Percentiles rank a stretch among this genome's conserved stretches.
phyloP scores from a whole-genome alignment of 495 filamentous ascomycete species.

The Neurospora sp. region DNA sequence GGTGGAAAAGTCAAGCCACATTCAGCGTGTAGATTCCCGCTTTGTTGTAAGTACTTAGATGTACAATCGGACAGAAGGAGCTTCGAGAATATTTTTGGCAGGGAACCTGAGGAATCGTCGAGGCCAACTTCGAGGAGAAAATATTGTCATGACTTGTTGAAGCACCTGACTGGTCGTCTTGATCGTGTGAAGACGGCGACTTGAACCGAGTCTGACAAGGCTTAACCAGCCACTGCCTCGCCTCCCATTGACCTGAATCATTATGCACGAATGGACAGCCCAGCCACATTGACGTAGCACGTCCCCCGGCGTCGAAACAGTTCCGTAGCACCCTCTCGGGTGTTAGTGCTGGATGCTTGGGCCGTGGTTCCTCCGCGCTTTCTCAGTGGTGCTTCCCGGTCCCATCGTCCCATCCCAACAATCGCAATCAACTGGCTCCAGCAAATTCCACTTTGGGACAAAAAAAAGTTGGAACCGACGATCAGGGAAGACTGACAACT shows the following conservation, averaged over 20 bases:
- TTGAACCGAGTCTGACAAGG: not conserved
- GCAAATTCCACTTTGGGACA: not conserved
- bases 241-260: not conserved
- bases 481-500: not conserved
- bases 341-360: not conserved
- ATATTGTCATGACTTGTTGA: not conserved
- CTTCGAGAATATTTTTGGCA: not conserved
- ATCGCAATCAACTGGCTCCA: not conserved
- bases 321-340: not conserved
- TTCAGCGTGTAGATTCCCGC: not conserved
- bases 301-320: not conserved
- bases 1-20: not conserved
- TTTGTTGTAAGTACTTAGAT: not conserved
- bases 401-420: not conserved
- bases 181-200: not conserved
- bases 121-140: not conserved
- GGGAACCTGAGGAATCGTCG: not conserved
- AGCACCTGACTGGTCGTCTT: not conserved
- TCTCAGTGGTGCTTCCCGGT: not conserved
- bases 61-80: not conserved
- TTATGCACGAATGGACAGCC: not conserved
- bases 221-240: not conserved
- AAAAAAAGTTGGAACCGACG: not conserved
- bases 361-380: not conserved
- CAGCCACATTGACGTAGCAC: not conserved